Base-by-base conservation (phyloP, 257 asterid genomes). In the Scutellaria minor region DNA sequence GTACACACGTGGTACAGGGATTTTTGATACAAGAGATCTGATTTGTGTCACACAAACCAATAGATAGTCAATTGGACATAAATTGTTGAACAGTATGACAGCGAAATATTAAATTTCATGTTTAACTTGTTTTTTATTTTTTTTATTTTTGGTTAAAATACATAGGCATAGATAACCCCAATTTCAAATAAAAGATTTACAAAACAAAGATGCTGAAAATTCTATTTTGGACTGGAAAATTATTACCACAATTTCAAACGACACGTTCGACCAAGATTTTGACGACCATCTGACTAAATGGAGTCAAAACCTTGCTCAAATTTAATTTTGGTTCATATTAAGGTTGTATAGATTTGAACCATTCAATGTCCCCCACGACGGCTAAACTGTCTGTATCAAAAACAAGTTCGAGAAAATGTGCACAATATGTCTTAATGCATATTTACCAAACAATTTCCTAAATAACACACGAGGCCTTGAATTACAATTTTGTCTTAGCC, bases 361-460 rank as follows among this genome's bases (percentile, higher is more conserved):
- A 73, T 74, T 74, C 68, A 74, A 74, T 65, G 78, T 24, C 9
- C 37, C 27, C 54, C 78, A 74, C 67, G 78, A 57, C 68, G 53
- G 7, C 27, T 9, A n/a, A 63, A 20, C 7, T 51, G 15, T 64
- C 56, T 45, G 6, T 6, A 12, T 64, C 20, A 64, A 63, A 15
- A 55, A 5, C 10, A 55, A 22, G 39, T 35, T 12, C 7, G 31
- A 27, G 12, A 3, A 57, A 22, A 27, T 5, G 44, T 57, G 41
- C 0, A 8, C 4, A 39, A 13, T 60, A 6, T 9, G 10, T 41
- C 22, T 53, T 14, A 54, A 61, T 73, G 72, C 64, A 52, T 18
- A 73, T 63, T 20, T 37, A n/a, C 71, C 70, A 20, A 51, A 67
- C 57, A 64, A 31, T 31, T 31, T 5, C 10, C 6, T 9, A 12